Evolutionary conservation across 352 stramenopile genomes (phyloP).

Genomic region (Elongisporangium anandrum): DNA sequence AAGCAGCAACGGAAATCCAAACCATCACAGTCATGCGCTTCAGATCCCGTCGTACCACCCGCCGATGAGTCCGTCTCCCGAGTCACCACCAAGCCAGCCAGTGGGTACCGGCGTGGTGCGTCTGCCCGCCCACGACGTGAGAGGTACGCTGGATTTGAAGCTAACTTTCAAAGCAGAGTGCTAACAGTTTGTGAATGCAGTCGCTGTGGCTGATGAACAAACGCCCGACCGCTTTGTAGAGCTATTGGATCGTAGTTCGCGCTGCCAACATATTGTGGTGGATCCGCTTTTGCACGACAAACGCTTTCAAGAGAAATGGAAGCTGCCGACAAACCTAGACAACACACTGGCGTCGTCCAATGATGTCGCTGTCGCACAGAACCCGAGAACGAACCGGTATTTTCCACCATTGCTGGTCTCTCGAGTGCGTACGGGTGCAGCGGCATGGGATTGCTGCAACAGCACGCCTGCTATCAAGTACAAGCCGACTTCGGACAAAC

Average conservation of each 20-base stretch:
- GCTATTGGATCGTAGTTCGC: slow-evolving; percentile 48
- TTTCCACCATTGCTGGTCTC: slow-evolving; percentile 47
- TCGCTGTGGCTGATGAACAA: slow-evolving; percentile 9
- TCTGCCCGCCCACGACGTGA: background rate
- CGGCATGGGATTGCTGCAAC: background rate
- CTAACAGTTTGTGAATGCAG: background rate
- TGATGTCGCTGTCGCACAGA: slow-evolving; percentile 24
- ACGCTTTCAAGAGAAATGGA: slow-evolving; percentile 64
- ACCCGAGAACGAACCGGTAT: slow-evolving; percentile 49
- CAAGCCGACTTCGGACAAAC: slow-evolving; percentile 1
- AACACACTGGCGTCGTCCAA: slow-evolving; percentile 24
- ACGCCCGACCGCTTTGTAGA: slow-evolving; percentile 49
- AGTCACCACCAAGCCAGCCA: background rate
- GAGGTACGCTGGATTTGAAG: background rate
- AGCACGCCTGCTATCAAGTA: slow-evolving; percentile 10
- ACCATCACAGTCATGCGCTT: background rate
- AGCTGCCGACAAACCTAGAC: slow-evolving; percentile 10
- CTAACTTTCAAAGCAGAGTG: background rate
- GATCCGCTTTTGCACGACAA: slow-evolving; percentile 52
- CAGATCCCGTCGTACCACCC: background rate
- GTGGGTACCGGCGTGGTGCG: background rate
- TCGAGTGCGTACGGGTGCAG: slow-evolving; percentile 21
- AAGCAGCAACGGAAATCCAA: background rate
- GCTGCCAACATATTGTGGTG: slow-evolving; percentile 41
- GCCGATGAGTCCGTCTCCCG: background rate